Evolutionary conservation across 1,284 basidiomycete genomes (phyloP), one percentile per base, ranked within the genome.

Genomic region (Pisolithus thermaeus): DNA sequence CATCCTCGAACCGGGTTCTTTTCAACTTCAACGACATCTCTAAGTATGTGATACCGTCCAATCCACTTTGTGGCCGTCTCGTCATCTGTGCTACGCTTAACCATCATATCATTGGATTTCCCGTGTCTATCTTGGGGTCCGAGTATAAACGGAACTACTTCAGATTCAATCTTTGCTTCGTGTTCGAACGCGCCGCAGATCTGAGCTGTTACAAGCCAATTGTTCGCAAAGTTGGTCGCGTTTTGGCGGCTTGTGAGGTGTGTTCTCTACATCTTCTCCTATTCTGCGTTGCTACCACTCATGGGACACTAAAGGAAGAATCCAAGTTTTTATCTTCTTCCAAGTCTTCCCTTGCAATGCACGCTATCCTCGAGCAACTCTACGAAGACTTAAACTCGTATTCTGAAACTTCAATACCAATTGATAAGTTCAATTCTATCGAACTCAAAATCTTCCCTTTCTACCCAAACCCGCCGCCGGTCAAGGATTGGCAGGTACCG

Each of bases 371-470:
- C 30, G 96, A 99, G 68, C 95, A 98, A 66, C 77, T 99, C 1
- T 98, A 94, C 60, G 95, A 97, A 64, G 97, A 99, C 61, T 73
- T 99, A 56, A 98, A 97, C 70, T 94, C 92, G 4, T 99, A 97
- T 71, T 92, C 92, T 0, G 94, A 97, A 70, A 94, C 94, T 1
- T 92, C 90, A 2, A 95, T 97, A 50, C 77, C 81, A 1, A 84
- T 97, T 53, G 91, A 95, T 66, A 78, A 81, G 49, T 93, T 91
- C 75, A 95, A 93, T 65, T 91, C 90, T 4, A 87, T 97, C 53
- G 93, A 97, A 64, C 70, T 99, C 59, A 97, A 97, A 67, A 89
- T 99, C 36, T 95, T 98, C 56, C 97, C 92, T 0, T 96, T 94
- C 68, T 97, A 94, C 61, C 90, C 94, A 3, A 98, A 98, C 62